Percentiles rank a stretch among this genome's conserved stretches.
Evolutionary conservation across 768 basidiomycete species (phyloP).

Genomic region (Serendipita sp.): DNA sequence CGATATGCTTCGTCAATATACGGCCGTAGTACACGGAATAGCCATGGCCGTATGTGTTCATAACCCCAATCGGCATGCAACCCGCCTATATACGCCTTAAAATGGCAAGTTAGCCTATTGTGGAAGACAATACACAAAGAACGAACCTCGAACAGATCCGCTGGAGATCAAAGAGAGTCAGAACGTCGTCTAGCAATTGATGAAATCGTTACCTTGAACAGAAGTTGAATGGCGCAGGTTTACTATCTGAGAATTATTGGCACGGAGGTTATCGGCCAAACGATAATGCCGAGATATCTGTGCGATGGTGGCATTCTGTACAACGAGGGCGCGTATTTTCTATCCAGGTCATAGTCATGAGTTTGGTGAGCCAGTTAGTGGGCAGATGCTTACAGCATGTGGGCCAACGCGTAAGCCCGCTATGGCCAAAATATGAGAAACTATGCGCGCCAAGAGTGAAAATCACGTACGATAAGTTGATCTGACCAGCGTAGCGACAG

Average conservation of each 20-base stretch:
- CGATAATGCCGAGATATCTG: conserved; percentile 55
- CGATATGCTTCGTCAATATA: conserved; percentile 47
- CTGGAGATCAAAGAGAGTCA: conserved; percentile 21
- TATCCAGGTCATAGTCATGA: conserved; percentile 16
- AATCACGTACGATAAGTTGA: conserved; percentile 31
- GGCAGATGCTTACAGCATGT: conserved; percentile 37
- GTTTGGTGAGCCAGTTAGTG: not conserved
- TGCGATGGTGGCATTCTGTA: conserved; percentile 58
- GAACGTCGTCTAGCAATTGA: not conserved
- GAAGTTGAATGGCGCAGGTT: conserved; percentile 50
- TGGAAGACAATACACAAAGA: not conserved
- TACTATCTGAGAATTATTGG: conserved; percentile 59
- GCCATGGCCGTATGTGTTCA: conserved; percentile 38
- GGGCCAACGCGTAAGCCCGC: conserved; percentile 58
- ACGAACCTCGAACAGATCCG: conserved; percentile 64
- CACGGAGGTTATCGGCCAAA: conserved; percentile 41
- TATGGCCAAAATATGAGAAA: not conserved
- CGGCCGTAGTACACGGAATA: conserved; percentile 43
- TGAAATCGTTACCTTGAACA: conserved; percentile 41
- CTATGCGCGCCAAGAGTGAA: not conserved
- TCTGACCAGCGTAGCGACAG: conserved; percentile 47
- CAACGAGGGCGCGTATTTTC: conserved; percentile 67
- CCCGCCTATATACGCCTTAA: conserved; percentile 64
- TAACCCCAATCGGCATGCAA: conserved; percentile 57
- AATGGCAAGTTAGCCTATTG: not conserved